phyloP scores from a whole-genome alignment of 2,329 filamentous ascomycete species.

The Fusarium setosum region DNA sequence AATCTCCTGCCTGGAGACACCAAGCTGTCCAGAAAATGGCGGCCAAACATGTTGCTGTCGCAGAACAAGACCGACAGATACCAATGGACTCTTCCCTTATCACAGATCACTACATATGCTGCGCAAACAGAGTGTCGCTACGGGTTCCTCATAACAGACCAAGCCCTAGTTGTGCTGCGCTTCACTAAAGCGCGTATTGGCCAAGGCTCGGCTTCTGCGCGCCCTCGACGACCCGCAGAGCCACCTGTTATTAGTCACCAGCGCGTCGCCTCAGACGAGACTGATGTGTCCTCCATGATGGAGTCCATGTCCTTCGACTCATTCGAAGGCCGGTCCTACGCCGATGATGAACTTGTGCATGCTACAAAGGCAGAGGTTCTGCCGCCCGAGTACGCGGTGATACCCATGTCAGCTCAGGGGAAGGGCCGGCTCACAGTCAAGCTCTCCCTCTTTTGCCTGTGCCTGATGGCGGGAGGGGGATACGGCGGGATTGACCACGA shows the following conservation, averaged over 20 bases:
- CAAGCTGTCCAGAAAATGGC: neutral
- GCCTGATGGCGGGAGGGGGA: neutral
- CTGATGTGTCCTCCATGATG: neutral
- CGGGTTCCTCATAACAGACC: neutral
- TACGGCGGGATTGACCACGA: neutral
- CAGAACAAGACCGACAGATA: neutral
- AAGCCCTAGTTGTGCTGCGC: neutral
- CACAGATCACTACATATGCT: neutral
- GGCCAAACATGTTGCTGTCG: neutral
- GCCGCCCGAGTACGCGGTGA: conserved; percentile 1
- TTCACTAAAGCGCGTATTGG: neutral
- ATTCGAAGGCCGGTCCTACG: neutral
- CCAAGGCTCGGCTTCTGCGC: neutral
- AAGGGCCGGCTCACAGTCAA: neutral
- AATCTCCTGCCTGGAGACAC: neutral
- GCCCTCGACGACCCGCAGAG: neutral
- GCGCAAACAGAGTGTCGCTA: neutral
- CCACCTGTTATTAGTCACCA: neutral
- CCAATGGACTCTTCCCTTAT: neutral
- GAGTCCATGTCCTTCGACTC: neutral
- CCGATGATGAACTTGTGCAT: neutral
- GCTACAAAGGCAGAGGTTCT: neutral
- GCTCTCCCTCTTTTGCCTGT: conserved; percentile 1
- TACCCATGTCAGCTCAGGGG: neutral
- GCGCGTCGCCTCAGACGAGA: neutral